Conservation (phyloP, 176 grass and related monocot species). For the Olyra latifolia region DNA sequence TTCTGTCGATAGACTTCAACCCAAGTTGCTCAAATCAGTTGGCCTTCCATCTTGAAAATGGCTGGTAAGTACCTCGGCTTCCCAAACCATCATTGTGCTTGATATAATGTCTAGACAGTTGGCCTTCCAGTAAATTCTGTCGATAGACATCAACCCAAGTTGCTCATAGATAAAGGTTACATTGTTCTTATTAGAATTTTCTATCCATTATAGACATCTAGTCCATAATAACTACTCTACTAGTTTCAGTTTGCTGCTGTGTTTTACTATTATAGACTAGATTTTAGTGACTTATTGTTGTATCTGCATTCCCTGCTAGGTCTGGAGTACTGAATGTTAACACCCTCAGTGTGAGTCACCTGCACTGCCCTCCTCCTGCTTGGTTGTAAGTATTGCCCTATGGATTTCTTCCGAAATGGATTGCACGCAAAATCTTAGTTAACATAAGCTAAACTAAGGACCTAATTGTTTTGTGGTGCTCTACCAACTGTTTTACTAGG, state of each 20-base stretch:
- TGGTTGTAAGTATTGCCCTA: constrained; percentile 74
- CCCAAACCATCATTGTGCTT: constrained; percentile 9
- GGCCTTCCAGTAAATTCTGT: too few relatives aligned
- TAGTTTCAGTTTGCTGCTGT: background rate
- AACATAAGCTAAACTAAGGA: background rate
- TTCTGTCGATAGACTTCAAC: constrained; percentile 76
- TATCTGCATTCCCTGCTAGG: constrained; percentile 49
- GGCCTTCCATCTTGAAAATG: constrained; percentile 91
- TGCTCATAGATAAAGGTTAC: background rate
- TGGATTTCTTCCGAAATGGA: constrained; percentile 16
- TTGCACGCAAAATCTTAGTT: background rate
- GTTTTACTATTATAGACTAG: background rate
- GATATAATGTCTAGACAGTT: too few relatives aligned
- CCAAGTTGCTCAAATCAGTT: constrained; percentile 78
- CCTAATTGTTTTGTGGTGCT: constrained; percentile 13
- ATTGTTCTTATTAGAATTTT: constrained; percentile 37
- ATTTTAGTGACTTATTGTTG: constrained; percentile 33
- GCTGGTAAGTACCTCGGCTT: constrained; percentile 58
- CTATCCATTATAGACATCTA: background rate
- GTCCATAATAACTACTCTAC: background rate
- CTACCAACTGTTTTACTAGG: constrained; percentile 45
- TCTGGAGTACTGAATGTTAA: constrained; percentile 83
- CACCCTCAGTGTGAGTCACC: constrained; percentile 67
- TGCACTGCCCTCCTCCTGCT: constrained; percentile 93
- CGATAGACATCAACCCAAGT: too few relatives aligned